phyloP scores from a whole-genome alignment of 352 stramenopile genomes.

The Globisporangium lucens region DNA sequence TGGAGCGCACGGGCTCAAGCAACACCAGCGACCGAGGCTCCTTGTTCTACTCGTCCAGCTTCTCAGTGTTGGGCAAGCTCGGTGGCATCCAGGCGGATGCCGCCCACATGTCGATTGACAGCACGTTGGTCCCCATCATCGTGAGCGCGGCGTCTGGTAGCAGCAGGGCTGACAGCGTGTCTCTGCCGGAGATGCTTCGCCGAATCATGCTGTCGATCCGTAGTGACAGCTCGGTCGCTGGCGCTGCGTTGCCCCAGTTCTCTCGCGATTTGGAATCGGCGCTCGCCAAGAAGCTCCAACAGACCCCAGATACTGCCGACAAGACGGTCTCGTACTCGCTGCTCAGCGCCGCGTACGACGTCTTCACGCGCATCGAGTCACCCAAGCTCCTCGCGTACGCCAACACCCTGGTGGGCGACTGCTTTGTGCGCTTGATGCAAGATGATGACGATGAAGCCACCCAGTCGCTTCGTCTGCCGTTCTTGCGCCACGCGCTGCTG shows the following conservation, averaged over 20 bases:
- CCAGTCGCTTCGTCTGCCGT: conserved; percentile 9
- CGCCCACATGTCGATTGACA: conserved; percentile 20
- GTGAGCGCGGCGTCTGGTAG: conserved; percentile 16
- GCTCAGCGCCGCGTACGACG: conserved; percentile 12
- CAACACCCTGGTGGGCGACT: conserved; percentile 10
- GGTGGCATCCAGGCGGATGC: conserved; percentile 27
- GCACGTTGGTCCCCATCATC: conserved; percentile 32
- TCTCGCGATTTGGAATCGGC: conserved; percentile 7
- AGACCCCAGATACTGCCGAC: neutral
- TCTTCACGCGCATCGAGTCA: conserved; percentile 22
- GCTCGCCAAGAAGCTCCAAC: conserved; percentile 4
- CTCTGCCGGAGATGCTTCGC: conserved; percentile 13
- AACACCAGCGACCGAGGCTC: neutral
- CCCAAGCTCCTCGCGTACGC: conserved; percentile 9
- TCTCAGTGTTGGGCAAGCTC: conserved; percentile 24
- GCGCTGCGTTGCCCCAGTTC: neutral
- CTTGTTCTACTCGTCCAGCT: conserved; percentile 34
- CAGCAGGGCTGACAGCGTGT: neutral
- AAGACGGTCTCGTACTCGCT: conserved; percentile 9
- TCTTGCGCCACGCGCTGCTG: conserved; percentile 21
- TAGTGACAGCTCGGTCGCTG: neutral
- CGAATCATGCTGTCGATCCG: conserved; percentile 16
- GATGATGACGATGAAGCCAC: neutral
- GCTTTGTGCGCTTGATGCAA: conserved; percentile 13
- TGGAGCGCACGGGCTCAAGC: conserved; percentile 19